Evolutionary conservation across 2,329 filamentous ascomycete genomes (phyloP), one percentile per base, ranked within the genome.

Genomic region (Ceratocystis cubensis): DNA sequence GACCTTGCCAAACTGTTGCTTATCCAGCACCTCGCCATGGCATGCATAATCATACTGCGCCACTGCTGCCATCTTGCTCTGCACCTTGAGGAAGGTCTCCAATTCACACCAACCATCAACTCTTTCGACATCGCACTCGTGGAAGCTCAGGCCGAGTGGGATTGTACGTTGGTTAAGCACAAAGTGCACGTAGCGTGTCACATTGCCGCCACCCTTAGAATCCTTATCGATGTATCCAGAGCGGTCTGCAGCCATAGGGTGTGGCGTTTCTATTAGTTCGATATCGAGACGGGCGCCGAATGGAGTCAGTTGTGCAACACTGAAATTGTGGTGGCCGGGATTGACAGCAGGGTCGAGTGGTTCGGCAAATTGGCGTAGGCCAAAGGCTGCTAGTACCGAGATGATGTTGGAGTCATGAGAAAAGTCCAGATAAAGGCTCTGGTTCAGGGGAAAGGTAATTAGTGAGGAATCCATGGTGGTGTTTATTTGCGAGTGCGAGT

Each of bases 81-180:
- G 84, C 4, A 85, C 77, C 68, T 81, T 74, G 56, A 91, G 71
- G 71, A 91, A 91, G 0, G 85, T 85, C 2, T 80, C 79, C 62
- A 91, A 73, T 72, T 91, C 87, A 72, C 88, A 91, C 88, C 88
- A 91, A 0, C 88, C 88, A 73, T 91, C 88, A 56, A 85, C 81
- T 3, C 88, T 76, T 10, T 79, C 72, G 1, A 70, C 75, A 48
- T 82, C 86, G 71, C 88, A 91, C 67, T 84, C 82, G 1, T 81
- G 75, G 69, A 89, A 85, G 71, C 85, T 89, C 68, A 74, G 74
- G 5, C 87, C 85, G 0, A 91, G 76, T 1, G 88, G 88, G 0
- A 91, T 71, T 0, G 88, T 91, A 37, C 88, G 79, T 75, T 90
- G 87, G 73, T 90, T 90, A 57, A 90, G 79, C 1, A 90, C 75